A percentile compares a stretch with the other conserved stretches of the same genome.
Evolutionary conservation across 1,284 basidiomycete species (phyloP).

Genomic region (Cryptococcus maquisensis): DNA sequence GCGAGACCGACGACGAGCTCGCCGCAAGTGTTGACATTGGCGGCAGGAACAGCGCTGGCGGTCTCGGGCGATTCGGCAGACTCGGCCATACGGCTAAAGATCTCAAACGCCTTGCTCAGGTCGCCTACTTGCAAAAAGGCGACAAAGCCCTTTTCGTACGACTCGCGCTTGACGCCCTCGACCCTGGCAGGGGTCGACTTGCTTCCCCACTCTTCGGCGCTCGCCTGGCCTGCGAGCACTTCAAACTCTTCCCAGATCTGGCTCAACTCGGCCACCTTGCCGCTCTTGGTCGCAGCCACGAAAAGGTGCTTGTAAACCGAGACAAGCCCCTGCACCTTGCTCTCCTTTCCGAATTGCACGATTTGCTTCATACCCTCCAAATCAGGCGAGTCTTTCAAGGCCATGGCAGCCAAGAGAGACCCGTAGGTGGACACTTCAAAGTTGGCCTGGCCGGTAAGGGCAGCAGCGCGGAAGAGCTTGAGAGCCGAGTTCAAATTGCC

Average conservation of each 20-base stretch:
- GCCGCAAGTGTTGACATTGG: slow-evolving; percentile 55
- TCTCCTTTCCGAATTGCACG: slow-evolving; percentile 62
- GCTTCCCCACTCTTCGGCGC: slow-evolving; percentile 8
- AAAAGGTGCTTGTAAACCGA: slow-evolving; percentile 60
- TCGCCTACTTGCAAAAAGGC: slow-evolving; percentile 66
- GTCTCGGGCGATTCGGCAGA: slow-evolving; percentile 28
- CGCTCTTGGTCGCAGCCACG: slow-evolving; percentile 56
- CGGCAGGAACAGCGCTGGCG: slow-evolving; percentile 54
- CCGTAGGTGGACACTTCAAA: slow-evolving; percentile 54
- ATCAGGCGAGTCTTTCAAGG: slow-evolving; percentile 58
- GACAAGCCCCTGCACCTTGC: slow-evolving; percentile 19
- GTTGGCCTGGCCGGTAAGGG: slow-evolving; percentile 35
- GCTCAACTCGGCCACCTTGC: slow-evolving; percentile 59
- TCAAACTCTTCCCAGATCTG: slow-evolving; percentile 66
- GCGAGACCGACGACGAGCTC: slow-evolving; percentile 67
- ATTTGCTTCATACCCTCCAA: slow-evolving; percentile 64
- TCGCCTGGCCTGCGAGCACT: slow-evolving; percentile 40
- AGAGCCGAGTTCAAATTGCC: slow-evolving; percentile 68
- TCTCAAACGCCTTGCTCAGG: slow-evolving; percentile 60
- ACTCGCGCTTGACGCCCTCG: slow-evolving; percentile 21
- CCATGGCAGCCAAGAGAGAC: slow-evolving; percentile 57
- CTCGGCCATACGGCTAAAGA: slow-evolving; percentile 71
- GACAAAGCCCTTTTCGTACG: slow-evolving; percentile 60
- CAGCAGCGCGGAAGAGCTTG: slow-evolving; percentile 63
- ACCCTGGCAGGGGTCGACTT: not conserved